Evolutionary conservation across 768 basidiomycete species (phyloP), one percentile per base, ranked within the genome.

Genomic region (Hemileccinum rubropunctum): DNA sequence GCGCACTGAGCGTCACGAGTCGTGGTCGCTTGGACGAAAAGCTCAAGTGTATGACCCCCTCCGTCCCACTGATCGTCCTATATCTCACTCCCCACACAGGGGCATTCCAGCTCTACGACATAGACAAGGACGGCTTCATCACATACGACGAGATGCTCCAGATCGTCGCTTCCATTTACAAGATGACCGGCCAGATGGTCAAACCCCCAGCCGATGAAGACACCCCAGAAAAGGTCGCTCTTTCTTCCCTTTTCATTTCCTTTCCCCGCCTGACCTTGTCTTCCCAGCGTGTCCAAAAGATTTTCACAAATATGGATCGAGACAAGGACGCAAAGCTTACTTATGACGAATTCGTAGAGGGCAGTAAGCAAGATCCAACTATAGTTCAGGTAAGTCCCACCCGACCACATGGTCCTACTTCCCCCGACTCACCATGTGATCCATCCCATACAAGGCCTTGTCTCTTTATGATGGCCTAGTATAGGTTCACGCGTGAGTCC

Each of bases 161-260:
- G 75, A 99, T 99, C 66, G 97, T 99, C 9, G 83, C 88, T 61
- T 88, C 92, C 39, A 99, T 99, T 73, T 99, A 98, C 79, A 98
- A 95, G 81, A 98, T 99, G 97, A 98, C 97, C 4, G 97, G 97
- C 17, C 86, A 95, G 70, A 98, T 98, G 95, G 95, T 98, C 56
- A 95, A 94, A 68, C 82, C 98, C 18, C 95, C 97, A n/a, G 76
- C 86, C 35, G 97, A 98, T 66, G 97, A 99, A 71, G 95, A 98
- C 73, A 99, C 97, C n/a, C 95, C 97, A 2, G 94, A 98, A 71
- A 99, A 98, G 90, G 95, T 84, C 60, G 4, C 28, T 8, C 28
- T 45, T 50, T 48, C 60, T 46, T 51, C 46, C 33, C 20, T 45
- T 27, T 38, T 47, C 48, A 50, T 42, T 30, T 44, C 47, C 39